Conservation (phyloP, 352 stramenopile genomes). For the Pythium folliculosum region DNA sequence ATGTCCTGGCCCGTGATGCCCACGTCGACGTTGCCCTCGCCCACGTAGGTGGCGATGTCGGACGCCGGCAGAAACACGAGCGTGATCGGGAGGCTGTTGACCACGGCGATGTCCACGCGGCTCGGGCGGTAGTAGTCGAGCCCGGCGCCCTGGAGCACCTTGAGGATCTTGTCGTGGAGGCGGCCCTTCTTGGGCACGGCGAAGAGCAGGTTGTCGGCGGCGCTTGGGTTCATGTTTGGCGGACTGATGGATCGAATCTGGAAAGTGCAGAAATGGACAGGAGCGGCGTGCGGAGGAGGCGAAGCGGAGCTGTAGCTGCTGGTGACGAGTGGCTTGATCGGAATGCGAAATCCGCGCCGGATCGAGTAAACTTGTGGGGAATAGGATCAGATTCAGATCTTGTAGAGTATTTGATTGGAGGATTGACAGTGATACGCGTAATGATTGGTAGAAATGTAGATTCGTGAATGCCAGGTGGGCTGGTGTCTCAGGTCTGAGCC, state of each 20-base stretch:
- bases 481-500: constrained; percentile 12
- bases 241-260: background rate
- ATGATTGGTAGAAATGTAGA: constrained; percentile 31
- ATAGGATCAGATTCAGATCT: constrained; percentile 18
- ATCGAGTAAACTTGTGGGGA: constrained; percentile 23
- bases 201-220: constrained; percentile 84
- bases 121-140: constrained; percentile 94
- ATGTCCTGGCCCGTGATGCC: constrained; percentile 98
- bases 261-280: constrained; percentile 12
- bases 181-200: constrained; percentile 98
- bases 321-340: constrained; percentile 2
- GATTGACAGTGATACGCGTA: background rate
- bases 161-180: constrained; percentile 95
- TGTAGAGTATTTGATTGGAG: constrained; percentile 7
- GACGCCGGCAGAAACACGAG: constrained; percentile 97
- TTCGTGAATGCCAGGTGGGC: constrained; percentile 17
- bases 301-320: background rate
- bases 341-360: constrained; percentile 29
- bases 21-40: constrained; percentile 97
- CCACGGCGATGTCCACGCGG: constrained; percentile 93
- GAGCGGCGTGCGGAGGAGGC: background rate
- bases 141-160: constrained; percentile 95
- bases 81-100: constrained; percentile 93
- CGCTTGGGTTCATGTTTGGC: constrained; percentile 25
- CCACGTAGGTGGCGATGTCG: constrained; percentile 98